phyloP scores from a whole-genome alignment of 495 filamentous ascomycete genomes.

The Aspergillus cristatus region DNA sequence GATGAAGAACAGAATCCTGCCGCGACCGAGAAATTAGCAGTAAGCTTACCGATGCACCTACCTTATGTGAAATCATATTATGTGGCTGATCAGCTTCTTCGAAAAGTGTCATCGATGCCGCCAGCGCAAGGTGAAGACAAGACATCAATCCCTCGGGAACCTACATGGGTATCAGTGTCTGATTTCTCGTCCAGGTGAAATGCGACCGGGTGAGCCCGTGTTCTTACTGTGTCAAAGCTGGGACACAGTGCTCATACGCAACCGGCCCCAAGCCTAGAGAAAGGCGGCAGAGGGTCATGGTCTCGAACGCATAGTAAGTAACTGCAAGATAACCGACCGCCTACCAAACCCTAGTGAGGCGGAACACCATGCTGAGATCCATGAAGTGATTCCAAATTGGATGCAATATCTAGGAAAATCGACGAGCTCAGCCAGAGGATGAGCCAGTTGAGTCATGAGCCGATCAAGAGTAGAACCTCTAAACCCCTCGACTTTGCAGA shows the following conservation, averaged over 20 bases:
- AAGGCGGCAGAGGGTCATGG: slow-evolving; percentile 6
- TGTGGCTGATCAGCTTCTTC: neutral
- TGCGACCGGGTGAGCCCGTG: slow-evolving; percentile 7
- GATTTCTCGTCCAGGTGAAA: neutral
- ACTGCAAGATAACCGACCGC: neutral
- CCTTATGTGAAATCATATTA: too few species aligned
- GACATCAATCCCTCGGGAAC: too few species aligned
- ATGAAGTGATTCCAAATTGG: slow-evolving; percentile 1
- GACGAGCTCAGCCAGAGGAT: slow-evolving; percentile 7
- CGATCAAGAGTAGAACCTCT: neutral
- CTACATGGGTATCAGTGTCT: too few species aligned
- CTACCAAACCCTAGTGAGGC: neutral
- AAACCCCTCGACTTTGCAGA: too few species aligned
- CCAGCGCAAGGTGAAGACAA: slow-evolving; percentile 4
- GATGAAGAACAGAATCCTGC: slow-evolving; percentile 1
- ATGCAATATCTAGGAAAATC: slow-evolving; percentile 5
- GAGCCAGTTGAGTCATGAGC: slow-evolving; percentile 3
- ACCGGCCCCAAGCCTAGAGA: slow-evolving; percentile 1
- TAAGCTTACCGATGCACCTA: neutral
- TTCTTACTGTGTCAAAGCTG: slow-evolving; percentile 6
- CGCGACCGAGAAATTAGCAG: slow-evolving; percentile 1
- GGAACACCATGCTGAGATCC: neutral
- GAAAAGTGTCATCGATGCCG: slow-evolving; percentile 7
- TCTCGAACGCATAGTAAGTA: slow-evolving; percentile 10
- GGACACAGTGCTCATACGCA: slow-evolving; percentile 3